A percentile compares a stretch with the other conserved stretches of the same genome.
Conservation (phyloP, 2,329 filamentous ascomycete genomes). For the Colletotrichum sp. region DNA sequence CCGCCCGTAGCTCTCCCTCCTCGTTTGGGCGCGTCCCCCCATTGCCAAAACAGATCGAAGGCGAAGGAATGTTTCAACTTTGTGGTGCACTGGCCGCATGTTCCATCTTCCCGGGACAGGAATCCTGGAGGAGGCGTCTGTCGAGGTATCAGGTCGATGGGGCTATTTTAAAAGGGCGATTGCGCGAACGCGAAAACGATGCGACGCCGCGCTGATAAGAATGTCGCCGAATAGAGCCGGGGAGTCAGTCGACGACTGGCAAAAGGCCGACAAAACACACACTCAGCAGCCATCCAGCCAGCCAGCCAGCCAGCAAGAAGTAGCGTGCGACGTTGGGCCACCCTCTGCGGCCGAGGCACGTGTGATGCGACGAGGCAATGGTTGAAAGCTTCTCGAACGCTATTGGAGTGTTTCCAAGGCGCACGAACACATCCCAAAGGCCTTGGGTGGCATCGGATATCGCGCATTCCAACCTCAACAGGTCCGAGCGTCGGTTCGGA, state of each 20-base stretch:
- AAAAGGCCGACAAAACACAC: neutral
- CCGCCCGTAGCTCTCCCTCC: neutral
- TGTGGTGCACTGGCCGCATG: neutral
- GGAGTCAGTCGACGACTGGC: neutral
- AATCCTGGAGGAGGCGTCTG: neutral
- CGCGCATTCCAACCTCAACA: neutral
- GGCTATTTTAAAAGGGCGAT: neutral
- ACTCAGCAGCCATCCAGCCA: neutral
- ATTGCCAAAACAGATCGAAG: neutral
- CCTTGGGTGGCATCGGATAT: neutral
- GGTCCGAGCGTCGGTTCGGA: neutral
- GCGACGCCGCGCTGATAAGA: neutral
- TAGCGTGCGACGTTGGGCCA: neutral
- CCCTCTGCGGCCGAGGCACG: neutral
- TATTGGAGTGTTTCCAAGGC: neutral
- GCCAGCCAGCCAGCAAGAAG: neutral
- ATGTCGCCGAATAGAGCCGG: neutral
- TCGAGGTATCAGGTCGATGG: neutral
- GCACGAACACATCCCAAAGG: neutral
- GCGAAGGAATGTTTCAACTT: neutral
- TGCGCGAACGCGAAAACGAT: neutral
- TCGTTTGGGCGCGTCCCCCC: neutral
- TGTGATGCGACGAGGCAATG: neutral
- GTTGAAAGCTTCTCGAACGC: neutral
- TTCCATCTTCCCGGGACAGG: neutral